phyloP scores from a whole-genome alignment of 768 basidiomycete species.

The Clavaria fumosa region DNA sequence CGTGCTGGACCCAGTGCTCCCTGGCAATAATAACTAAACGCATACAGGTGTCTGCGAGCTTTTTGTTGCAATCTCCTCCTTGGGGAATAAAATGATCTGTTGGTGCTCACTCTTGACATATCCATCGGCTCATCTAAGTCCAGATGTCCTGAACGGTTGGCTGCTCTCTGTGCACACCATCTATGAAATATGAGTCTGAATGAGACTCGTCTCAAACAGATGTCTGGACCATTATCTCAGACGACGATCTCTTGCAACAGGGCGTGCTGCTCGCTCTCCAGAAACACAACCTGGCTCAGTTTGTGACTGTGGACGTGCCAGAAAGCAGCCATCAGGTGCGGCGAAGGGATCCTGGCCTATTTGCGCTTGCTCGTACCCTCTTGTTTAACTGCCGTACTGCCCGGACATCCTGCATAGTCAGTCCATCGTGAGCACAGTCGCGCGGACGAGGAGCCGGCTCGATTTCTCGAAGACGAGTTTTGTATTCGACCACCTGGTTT shows the following conservation, averaged over 20 bases:
- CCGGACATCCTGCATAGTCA: constrained; percentile 27
- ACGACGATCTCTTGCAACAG: constrained; percentile 70
- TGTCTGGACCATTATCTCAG: constrained; percentile 75
- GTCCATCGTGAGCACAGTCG: constrained; percentile 69
- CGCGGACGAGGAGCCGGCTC: constrained; percentile 49
- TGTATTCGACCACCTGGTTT: constrained; percentile 68
- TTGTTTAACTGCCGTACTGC: constrained; percentile 1
- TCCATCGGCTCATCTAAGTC: not conserved
- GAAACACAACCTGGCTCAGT: constrained; percentile 80
- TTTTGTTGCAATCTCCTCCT: constrained; percentile 82
- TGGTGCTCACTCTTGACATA: constrained; percentile 35
- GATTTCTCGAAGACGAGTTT: constrained; percentile 71
- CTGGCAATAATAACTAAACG: constrained; percentile 13
- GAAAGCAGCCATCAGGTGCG: constrained; percentile 60
- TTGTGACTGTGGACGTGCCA: constrained; percentile 76
- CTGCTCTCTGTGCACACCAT: no score
- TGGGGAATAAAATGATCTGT: constrained; percentile 91
- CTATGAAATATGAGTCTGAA: not conserved
- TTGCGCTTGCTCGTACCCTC: constrained; percentile 1
- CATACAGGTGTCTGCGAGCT: constrained; percentile 55
- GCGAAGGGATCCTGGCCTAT: constrained; percentile 6
- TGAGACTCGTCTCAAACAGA: constrained; percentile 30
- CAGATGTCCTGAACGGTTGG: not conserved
- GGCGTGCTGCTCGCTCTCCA: constrained; percentile 64
- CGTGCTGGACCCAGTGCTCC: no score